These are phyloP conservation scores for Mortierella claussenii DNA, from an alignment of 192 early-diverging fungal genomes.

Conservation along the genomic window DNA sequence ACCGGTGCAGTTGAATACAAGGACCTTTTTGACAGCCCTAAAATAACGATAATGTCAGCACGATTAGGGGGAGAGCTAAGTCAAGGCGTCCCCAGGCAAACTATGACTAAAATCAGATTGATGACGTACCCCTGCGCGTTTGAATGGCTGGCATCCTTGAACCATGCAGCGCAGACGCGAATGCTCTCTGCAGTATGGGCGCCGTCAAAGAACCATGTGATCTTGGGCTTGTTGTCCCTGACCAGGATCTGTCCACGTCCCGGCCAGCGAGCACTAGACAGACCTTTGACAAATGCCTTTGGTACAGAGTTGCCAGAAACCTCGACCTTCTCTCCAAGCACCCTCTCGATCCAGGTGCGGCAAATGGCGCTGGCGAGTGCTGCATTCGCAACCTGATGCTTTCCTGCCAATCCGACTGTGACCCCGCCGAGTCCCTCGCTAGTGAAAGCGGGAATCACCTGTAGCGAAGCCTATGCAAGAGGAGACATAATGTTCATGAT, in stretches of 20 bases:
- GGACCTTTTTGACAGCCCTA: slow-evolving; percentile 57
- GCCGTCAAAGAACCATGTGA: slow-evolving; percentile 90
- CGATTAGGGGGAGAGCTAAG: no score
- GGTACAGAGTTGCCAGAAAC: slow-evolving; percentile 45
- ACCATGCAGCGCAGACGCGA: slow-evolving; percentile 67
- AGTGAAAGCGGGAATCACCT: slow-evolving; percentile 21
- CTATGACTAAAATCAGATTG: no score
- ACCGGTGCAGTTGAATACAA: slow-evolving; percentile 92
- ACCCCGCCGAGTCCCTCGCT: slow-evolving; percentile 16
- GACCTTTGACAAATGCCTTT: slow-evolving; percentile 68
- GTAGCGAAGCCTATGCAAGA: no score
- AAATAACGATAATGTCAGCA: no score
- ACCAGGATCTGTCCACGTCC: slow-evolving; percentile 86
- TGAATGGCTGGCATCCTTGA: slow-evolving; percentile 33
- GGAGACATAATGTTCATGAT: not conserved
- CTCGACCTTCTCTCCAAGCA: slow-evolving; percentile 39
- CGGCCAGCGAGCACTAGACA: slow-evolving; percentile 81
- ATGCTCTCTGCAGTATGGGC: slow-evolving; percentile 95
- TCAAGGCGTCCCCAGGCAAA: no score
- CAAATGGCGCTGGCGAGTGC: slow-evolving; percentile 79
- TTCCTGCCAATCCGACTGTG: slow-evolving; percentile 78
- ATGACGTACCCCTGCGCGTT: slow-evolving; percentile 15
- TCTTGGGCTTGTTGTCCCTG: slow-evolving; percentile 52
- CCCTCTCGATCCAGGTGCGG: slow-evolving; percentile 71
- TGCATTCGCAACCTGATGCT: slow-evolving; percentile 89